A percentile compares a stretch with the other conserved stretches of the same genome.
Evolutionary conservation across 129 eudicot genomes (phyloP).

Genomic region (Lonicera japonica): DNA sequence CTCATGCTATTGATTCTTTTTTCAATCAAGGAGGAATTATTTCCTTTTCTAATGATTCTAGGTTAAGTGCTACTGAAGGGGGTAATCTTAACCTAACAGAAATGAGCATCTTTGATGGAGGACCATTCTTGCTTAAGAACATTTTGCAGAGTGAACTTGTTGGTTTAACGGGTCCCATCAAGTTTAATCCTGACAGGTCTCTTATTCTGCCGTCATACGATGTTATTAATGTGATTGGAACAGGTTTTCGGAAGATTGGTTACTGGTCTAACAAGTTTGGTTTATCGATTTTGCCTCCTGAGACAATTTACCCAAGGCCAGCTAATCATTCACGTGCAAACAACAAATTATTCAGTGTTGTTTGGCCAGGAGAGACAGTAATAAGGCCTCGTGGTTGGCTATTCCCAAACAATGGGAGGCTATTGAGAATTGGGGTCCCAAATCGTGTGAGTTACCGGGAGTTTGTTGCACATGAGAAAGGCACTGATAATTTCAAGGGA

Average conservation of each 20-base stretch:
- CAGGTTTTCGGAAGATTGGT: constrained; percentile 62
- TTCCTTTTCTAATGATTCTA: constrained; percentile 72
- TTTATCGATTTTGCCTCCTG: constrained; percentile 58
- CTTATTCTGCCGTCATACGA: constrained; percentile 70
- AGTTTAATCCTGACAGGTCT: constrained; percentile 55
- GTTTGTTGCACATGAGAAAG: constrained; percentile 67
- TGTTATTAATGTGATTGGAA: constrained; percentile 73
- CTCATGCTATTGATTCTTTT: constrained; percentile 77
- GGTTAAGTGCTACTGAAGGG: constrained; percentile 25
- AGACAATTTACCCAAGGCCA: constrained; percentile 41
- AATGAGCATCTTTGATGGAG: constrained; percentile 64
- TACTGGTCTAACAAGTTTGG: constrained; percentile 85
- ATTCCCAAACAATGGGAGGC: constrained; percentile 78
- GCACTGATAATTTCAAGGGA: constrained; percentile 60
- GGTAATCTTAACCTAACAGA: constrained; percentile 68
- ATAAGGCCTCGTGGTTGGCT: constrained; percentile 85
- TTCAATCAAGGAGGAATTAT: constrained; percentile 59
- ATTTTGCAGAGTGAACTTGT: constrained; percentile 51
- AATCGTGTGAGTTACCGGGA: constrained; percentile 60
- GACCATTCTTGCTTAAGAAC: constrained; percentile 46
- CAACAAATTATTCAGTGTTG: constrained; percentile 47
- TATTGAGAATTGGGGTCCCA: constrained; percentile 74
- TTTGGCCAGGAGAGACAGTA: constrained; percentile 83
- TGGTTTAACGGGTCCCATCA: constrained; percentile 71
- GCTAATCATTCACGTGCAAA: constrained; percentile 44